A percentile compares a stretch with the other conserved stretches of the same genome.
These are phyloP conservation scores for Mucor velutinosus DNA, from an alignment of 371 early-diverging fungal species.

Conservation along the genomic window DNA sequence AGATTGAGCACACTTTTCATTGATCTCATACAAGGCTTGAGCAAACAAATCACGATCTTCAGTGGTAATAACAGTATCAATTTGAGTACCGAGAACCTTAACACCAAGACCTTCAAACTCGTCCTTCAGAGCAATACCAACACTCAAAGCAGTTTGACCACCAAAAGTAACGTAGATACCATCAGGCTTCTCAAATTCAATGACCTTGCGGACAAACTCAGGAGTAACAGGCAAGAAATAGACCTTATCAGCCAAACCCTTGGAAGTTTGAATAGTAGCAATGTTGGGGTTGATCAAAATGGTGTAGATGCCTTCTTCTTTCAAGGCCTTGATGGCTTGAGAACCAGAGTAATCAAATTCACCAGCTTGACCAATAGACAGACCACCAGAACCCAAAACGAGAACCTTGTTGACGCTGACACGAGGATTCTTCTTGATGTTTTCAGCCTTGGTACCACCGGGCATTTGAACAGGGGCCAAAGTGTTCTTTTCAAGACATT, in stretches of 20 bases:
- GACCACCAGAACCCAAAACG: conserved; percentile 95
- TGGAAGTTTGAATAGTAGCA: conserved; percentile 95
- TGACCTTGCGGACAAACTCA: conserved; percentile 91
- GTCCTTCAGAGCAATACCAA: conserved; percentile 86
- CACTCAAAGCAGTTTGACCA: conserved; percentile 94
- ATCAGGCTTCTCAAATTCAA: conserved; percentile 91
- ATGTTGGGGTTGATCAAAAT: conserved; percentile 96
- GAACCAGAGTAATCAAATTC: conserved; percentile 98
- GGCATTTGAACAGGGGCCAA: conserved; percentile 77
- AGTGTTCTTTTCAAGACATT: conserved; percentile 72
- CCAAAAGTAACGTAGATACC: conserved; percentile 96
- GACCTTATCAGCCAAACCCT: conserved; percentile 93
- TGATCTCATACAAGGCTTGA: conserved; percentile 80
- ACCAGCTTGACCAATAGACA: conserved; percentile 97
- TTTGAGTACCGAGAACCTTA: conserved; percentile 91
- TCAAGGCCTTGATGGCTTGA: conserved; percentile 95
- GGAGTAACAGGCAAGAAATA: conserved; percentile 95
- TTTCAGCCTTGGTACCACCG: conserved; percentile 60
- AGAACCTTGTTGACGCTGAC: conserved; percentile 80
- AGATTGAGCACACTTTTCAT: conserved; percentile 85
- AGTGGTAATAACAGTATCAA: conserved; percentile 86
- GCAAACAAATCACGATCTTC: conserved; percentile 96
- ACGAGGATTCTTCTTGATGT: conserved; percentile 55
- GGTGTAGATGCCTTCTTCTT: conserved; percentile 93
- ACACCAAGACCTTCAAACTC: conserved; percentile 87